A percentile compares a stretch with the other conserved stretches of the same genome.
phyloP scores from a whole-genome alignment of 139 green algal genomes.

The Closterium sp. region DNA sequence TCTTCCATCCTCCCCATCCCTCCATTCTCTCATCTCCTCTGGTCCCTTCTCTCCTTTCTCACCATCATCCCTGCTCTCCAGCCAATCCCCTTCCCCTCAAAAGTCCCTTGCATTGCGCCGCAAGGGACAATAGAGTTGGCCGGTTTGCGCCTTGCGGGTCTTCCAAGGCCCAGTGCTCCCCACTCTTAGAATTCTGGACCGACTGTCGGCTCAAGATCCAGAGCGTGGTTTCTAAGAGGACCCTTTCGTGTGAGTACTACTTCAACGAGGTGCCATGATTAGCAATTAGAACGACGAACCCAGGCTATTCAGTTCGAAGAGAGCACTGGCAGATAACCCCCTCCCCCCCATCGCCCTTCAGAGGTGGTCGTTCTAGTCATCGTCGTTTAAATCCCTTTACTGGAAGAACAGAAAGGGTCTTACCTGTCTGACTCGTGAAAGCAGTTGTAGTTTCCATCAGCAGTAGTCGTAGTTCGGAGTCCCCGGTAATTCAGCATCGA shows the following conservation, averaged over 20 bases:
- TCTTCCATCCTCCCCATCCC: too few relatives aligned
- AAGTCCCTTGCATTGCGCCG: background rate
- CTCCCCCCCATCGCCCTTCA: background rate
- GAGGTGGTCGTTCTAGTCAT: background rate
- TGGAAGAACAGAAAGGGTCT: background rate
- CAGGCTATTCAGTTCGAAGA: background rate
- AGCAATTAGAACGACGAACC: background rate
- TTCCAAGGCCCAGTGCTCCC: background rate
- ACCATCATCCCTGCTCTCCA: background rate
- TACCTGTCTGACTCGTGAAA: background rate
- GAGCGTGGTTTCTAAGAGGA: background rate
- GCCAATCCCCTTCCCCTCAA: background rate
- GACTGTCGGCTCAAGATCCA: too few relatives aligned
- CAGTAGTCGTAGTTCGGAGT: background rate
- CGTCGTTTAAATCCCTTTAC: background rate
- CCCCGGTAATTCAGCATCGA: too few relatives aligned
- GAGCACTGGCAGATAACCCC: too few relatives aligned
- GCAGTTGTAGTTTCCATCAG: background rate
- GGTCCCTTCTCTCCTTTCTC: background rate
- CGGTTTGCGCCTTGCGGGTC: background rate
- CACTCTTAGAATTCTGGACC: background rate
- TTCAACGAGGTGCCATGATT: background rate
- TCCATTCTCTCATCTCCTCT: background rate
- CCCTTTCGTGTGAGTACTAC: background rate
- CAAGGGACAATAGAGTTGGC: background rate